Evolutionary conservation across 2,329 filamentous ascomycete genomes (phyloP), one percentile per base, ranked within the genome.

Genomic region (Acrodontium crateriforme): DNA sequence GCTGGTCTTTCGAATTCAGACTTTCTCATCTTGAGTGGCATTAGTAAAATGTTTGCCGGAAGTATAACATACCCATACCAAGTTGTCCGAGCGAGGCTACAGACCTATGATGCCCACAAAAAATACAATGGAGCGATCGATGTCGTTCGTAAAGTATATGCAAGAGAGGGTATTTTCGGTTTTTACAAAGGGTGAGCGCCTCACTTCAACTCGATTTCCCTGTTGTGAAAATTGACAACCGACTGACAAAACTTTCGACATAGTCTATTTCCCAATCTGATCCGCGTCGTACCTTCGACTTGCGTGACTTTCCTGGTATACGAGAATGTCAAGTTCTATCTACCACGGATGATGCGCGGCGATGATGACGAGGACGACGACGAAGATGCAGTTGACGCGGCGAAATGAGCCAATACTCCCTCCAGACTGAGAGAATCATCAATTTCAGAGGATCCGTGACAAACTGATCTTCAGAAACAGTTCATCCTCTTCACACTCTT

Each of bases 301-400:
- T 92, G 89, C 71, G 82, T 94, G 29, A 95, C 87, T 2, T 95
- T 98, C 51, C 56, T 98, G 44, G 85, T 95, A 14, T 95, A 95
- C 56, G 89, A 98, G 62, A 95, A 95, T 54, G 76, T 78, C 34
- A 84, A 78, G 57, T 73, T 69, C 40, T 76, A 81, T 50, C 52
- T 91, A 18, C 61, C 62, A 4, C 49, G 50, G 25, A 40, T 60
- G 16, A 58, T 41, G 39, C 36, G 26, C 10, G 12, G 28, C 11
- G 21, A 30, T 9, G 24, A 30, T 12, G 22, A 30, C 28, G 27
- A 24, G 5, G 27, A 11, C 18, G 27, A 24, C 20, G 20, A 22
- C 20, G n/a, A n/a, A n/a, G n/a, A n/a, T n/a, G n/a, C n/a, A n/a
- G n/a, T n/a, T n/a, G n/a, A n/a, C n/a, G n/a, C n/a, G n/a, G n/a